Conservation (phyloP, 768 basidiomycete genomes). For the Psilocybe cyanescens region DNA sequence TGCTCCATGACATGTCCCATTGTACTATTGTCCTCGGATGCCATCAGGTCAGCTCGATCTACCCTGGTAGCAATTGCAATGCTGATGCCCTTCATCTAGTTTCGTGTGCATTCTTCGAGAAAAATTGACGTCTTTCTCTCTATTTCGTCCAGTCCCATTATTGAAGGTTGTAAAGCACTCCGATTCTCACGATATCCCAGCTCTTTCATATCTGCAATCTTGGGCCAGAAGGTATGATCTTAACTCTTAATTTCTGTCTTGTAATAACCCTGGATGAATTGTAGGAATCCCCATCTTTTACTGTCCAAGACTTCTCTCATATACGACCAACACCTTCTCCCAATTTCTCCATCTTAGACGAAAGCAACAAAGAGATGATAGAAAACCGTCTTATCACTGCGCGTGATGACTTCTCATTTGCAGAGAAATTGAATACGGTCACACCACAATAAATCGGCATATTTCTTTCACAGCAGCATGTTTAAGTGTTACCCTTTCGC, state of each 20-base stretch:
- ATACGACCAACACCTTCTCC: conserved; percentile 78
- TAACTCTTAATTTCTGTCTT: not conserved
- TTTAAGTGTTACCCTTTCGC: no score
- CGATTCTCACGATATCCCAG: conserved; percentile 68
- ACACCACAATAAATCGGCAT: not conserved
- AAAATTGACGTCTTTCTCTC: conserved; percentile 68
- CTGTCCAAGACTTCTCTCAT: conserved; percentile 86
- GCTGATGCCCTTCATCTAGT: conserved; percentile 45
- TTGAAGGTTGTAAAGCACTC: conserved; percentile 72
- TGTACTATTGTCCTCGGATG: conserved; percentile 75
- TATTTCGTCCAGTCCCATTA: conserved; percentile 74
- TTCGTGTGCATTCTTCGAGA: conserved; percentile 83
- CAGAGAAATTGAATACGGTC: not conserved
- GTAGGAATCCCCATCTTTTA: conserved; percentile 42
- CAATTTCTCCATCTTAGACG: conserved; percentile 58
- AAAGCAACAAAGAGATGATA: conserved; percentile 17
- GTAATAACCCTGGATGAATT: not conserved
- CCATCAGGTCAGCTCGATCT: conserved; percentile 66
- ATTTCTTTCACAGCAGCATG: no score
- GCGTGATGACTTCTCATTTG: not conserved
- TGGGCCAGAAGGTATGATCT: conserved; percentile 22
- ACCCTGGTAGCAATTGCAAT: not conserved
- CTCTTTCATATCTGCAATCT: conserved; percentile 22
- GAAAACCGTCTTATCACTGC: not conserved
- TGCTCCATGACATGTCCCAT: conserved; percentile 64